Percentiles rank a stretch among this genome's conserved stretches.
These are phyloP conservation scores for Melampsora abietis-canadensis DNA, from an alignment of 1,284 basidiomycete genomes.

Conservation along the genomic window DNA sequence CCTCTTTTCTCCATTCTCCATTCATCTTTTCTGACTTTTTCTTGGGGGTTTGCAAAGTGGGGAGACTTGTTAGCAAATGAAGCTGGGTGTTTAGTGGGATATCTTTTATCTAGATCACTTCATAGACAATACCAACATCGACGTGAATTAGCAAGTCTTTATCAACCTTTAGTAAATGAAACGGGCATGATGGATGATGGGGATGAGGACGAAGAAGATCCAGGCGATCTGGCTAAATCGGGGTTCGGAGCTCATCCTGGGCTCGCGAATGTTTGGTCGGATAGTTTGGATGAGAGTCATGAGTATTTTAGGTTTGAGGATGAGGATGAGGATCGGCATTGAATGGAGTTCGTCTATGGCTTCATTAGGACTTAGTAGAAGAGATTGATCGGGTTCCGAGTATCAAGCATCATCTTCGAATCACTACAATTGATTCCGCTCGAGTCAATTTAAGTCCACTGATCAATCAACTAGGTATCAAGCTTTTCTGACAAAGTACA, in stretches of 20 bases:
- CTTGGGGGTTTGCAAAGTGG: slow-evolving; percentile 9
- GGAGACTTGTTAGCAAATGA: slow-evolving; percentile 39
- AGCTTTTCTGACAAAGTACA: too few relatives aligned
- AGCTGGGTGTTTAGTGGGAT: slow-evolving; percentile 32
- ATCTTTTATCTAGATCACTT: slow-evolving; percentile 19
- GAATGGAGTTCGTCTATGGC: too few relatives aligned
- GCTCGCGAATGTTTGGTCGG: slow-evolving; percentile 39
- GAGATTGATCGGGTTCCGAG: too few relatives aligned
- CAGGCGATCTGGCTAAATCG: neutral
- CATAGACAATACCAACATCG: slow-evolving; percentile 21
- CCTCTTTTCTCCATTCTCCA: neutral
- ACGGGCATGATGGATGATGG: neutral
- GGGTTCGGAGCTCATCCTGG: slow-evolving; percentile 11
- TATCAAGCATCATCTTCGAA: too few relatives aligned
- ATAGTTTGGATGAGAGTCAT: slow-evolving; percentile 30
- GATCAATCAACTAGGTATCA: too few relatives aligned
- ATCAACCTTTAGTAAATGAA: slow-evolving; percentile 16
- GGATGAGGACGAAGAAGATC: slow-evolving; percentile 29
- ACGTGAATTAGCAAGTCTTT: slow-evolving; percentile 34
- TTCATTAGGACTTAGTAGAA: too few relatives aligned
- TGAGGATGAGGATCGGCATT: slow-evolving; percentile 8
- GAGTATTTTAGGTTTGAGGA: slow-evolving; percentile 37
- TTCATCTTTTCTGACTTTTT: neutral
- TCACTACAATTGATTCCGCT: too few relatives aligned
- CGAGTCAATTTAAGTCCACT: too few relatives aligned